Percentiles rank a stretch among this genome's conserved stretches.
These are phyloP conservation scores for Micractinium sp. DNA, from an alignment of 139 green algal genomes.

Conservation along the genomic window DNA sequence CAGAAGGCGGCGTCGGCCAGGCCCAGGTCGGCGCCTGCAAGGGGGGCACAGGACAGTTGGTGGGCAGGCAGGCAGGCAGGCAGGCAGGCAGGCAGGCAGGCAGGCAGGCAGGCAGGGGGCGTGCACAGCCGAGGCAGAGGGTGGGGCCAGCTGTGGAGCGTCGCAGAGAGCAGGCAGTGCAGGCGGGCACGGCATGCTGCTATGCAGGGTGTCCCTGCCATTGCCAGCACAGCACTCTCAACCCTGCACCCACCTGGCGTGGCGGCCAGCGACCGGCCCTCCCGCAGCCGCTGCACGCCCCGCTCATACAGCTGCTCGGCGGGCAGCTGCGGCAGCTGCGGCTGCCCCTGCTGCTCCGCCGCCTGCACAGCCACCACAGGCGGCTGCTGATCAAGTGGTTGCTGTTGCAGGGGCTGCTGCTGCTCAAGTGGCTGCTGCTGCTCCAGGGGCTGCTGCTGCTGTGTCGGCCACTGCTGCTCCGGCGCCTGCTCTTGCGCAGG, in stretches of 20 bases:
- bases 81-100: neutral
- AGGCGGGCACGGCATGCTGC: neutral
- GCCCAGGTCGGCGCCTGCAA: slow-evolving; percentile 27
- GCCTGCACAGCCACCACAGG: neutral
- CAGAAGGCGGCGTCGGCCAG: slow-evolving; percentile 24
- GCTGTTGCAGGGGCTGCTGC: neutral
- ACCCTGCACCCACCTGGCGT: slow-evolving; percentile 8
- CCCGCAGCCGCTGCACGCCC: slow-evolving; percentile 23
- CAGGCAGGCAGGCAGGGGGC: neutral
- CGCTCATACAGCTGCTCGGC: slow-evolving; percentile 20
- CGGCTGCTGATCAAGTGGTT: neutral
- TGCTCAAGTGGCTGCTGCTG: neutral
- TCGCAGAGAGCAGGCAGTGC: neutral
- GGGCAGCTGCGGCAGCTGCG: neutral
- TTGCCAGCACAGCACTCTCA: neutral
- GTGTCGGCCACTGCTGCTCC: neutral
- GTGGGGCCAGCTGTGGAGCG: too few species aligned
- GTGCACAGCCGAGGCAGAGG: neutral
- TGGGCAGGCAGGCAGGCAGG: too few species aligned
- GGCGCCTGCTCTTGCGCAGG: neutral
- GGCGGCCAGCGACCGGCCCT: slow-evolving; percentile 15
- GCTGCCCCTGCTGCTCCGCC: neutral
- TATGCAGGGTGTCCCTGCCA: neutral
- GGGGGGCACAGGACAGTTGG: neutral
- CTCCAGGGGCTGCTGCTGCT: neutral